Percentiles rank a stretch among this genome's conserved stretches.
phyloP scores from a whole-genome alignment of 1,284 basidiomycete species.

The Boletus sp. region DNA sequence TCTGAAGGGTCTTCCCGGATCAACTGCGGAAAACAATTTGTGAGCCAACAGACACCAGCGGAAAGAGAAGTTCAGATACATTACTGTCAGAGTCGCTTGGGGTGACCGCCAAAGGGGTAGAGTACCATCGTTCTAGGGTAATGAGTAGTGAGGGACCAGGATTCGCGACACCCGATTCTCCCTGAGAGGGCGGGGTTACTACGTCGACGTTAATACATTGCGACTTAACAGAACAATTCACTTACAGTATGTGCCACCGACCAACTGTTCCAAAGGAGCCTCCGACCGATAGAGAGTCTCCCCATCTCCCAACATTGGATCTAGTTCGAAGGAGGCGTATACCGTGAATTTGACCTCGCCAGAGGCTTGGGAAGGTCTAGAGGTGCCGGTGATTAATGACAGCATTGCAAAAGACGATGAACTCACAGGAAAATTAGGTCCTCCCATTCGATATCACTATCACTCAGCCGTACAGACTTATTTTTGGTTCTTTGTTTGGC shows the following conservation, averaged over 20 bases:
- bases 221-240: neutral
- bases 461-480: neutral
- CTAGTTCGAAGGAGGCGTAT: constrained; percentile 11
- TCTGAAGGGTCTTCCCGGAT: neutral
- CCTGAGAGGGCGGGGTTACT: neutral
- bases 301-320: constrained; percentile 11
- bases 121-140: neutral
- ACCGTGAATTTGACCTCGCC: constrained; percentile 6
- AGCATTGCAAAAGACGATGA: neutral
- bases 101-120: too few relatives aligned
- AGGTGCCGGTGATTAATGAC: neutral
- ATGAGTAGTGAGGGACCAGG: too few relatives aligned
- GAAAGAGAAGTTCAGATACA: neutral
- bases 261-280: neutral
- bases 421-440: constrained; percentile 4
- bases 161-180: neutral
- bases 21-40: neutral
- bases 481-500: neutral
- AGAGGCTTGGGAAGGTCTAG: constrained; percentile 2
- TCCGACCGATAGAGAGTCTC: constrained; percentile 1
- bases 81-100: neutral
- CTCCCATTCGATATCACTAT: constrained; percentile 1
- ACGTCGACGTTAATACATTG: neutral
- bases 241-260: neutral
- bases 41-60: neutral